Conservation (phyloP, 768 basidiomycete genomes). For the Lactifluus subvellereus region DNA sequence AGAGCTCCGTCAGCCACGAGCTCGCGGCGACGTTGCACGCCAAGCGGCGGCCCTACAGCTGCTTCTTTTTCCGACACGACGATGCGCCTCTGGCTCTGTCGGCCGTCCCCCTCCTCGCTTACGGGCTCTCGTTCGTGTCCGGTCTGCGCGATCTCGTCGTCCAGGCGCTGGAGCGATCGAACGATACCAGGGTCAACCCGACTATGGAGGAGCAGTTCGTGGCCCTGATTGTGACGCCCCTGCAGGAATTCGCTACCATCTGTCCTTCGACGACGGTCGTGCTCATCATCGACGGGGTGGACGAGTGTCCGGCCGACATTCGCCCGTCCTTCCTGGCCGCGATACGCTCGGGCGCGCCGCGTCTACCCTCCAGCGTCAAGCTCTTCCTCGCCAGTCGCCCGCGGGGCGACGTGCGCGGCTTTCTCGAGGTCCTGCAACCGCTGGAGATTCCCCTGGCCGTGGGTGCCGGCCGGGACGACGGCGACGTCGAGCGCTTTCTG, state of each 20-base stretch:
- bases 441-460: slow-evolving; percentile 6
- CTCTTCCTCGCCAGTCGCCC: slow-evolving; percentile 22
- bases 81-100: slow-evolving; percentile 14
- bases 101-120: slow-evolving; percentile 20
- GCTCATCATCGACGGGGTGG: slow-evolving; percentile 24
- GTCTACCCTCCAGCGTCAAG: slow-evolving; percentile 17
- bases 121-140: slow-evolving; percentile 18
- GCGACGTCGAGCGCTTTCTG: slow-evolving; percentile 16
- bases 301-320: slow-evolving; percentile 20
- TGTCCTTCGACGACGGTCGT: slow-evolving; percentile 10
- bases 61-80: slow-evolving; percentile 24
- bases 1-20: slow-evolving; percentile 24
- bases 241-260: slow-evolving; percentile 11
- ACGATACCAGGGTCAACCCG: neutral
- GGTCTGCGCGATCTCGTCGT: slow-evolving; percentile 13
- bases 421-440: neutral
- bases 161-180: slow-evolving; percentile 9
- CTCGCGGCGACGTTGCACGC: slow-evolving; percentile 18
- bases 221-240: slow-evolving; percentile 14
- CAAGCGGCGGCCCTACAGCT: slow-evolving; percentile 18
- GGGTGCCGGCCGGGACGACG: slow-evolving; percentile 4
- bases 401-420: slow-evolving; percentile 10
- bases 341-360: slow-evolving; percentile 1
- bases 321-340: slow-evolving; percentile 11
- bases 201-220: slow-evolving; percentile 23